Base-by-base conservation (phyloP, 2,329 filamentous ascomycete species). In the Boeremia lycopersici region DNA sequence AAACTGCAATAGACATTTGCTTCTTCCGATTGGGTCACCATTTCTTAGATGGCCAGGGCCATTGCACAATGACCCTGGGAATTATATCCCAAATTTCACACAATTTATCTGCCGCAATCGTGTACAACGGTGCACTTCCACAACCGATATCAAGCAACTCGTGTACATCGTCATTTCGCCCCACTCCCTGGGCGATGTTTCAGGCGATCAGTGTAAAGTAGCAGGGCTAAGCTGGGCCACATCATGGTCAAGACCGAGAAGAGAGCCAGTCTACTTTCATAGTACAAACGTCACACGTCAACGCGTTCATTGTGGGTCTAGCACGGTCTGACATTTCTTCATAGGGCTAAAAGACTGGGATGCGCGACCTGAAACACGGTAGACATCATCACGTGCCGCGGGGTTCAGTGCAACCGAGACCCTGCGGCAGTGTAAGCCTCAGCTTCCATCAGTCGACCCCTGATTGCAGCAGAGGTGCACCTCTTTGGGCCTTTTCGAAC, bases 61-160 rank as follows among this genome's bases (percentile, higher is more conserved):
- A 44, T 62, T 23, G 44, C 40, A 61, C 47, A 36, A 56, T 17
- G 53, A 53, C 58, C 58, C 59, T 59, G 46, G 52, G 60, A 62
- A 8, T 60, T 56, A 55, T 56, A 26, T 30, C 44, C 47, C 51
- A 50, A 42, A 63, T 62, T 56, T 60, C 52, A 62, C 34, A 48
- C 53, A 68, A 70, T 69, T 43, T 69, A 71, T 57, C 49, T 56
- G 52, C 46, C 41, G 41, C 52, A 19, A 33, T 34, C 42, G 52
- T 50, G 48, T 40, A 53, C 26, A 45, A 42, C 25, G 53, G 52
- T 43, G 25, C 51, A 46, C 54, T 49, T 42, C 41, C 59, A 55
- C 57, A 52, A 53, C 57, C 46, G 48, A 60, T 51, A 52, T 38
- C 40, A 23, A 48, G n/a, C 15, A 40, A 40, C 48, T 41, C 39